Evolutionary conservation across 2,329 filamentous ascomycete genomes (phyloP), one percentile per base, ranked within the genome.

Genomic region (Penicillium sclerotiorum): DNA sequence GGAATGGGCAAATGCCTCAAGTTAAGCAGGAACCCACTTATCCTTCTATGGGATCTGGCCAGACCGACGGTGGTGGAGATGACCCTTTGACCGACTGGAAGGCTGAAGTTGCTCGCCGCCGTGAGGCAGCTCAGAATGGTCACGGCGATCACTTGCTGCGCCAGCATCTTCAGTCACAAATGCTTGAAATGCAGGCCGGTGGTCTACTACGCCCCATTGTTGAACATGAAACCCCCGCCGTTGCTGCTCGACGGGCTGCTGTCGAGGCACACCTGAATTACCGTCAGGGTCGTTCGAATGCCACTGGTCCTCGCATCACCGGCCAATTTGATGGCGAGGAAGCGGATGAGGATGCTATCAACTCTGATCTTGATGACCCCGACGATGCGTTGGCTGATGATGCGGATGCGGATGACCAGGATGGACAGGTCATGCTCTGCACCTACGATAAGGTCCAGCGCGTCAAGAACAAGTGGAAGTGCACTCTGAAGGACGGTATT

Each of bases 391-490:
- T 84, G 15, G 86, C 89, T 23, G 90, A 94, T 20, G 89, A 93
- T 20, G 90, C 94, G 27, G 92, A 94, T 43, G 89, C 91, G 12
- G 90, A 95, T 52, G 92, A 95, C 36, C 83, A 86, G 28, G 83
- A 88, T 58, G 86, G 87, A 1, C 89, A 95, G 61, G 92, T 95
- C 68, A 97, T 99, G 89, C 85, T 99, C 33, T 99, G 94, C 78
- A 96, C 95, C 69, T 99, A 99, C 70, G 94, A 99, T 78, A 99
- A 99, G 78, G 94, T 99, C 8, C 93, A 97, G 75, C 83, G 94
- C 40, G 94, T 97, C 65, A 99, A 99, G 85, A 99, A 97, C 77
- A 99, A 94, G 83, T 94, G 89, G 89, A 99, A 99, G 88, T 99
- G 94, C 75, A 92, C 90, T 1, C 84, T 99, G 57, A 97, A 97